A percentile compares a stretch with the other conserved stretches of the same genome.
These are phyloP conservation scores for Pelagomonas calceolata DNA, from an alignment of 108 stramenopile species.

Conservation along the genomic window DNA sequence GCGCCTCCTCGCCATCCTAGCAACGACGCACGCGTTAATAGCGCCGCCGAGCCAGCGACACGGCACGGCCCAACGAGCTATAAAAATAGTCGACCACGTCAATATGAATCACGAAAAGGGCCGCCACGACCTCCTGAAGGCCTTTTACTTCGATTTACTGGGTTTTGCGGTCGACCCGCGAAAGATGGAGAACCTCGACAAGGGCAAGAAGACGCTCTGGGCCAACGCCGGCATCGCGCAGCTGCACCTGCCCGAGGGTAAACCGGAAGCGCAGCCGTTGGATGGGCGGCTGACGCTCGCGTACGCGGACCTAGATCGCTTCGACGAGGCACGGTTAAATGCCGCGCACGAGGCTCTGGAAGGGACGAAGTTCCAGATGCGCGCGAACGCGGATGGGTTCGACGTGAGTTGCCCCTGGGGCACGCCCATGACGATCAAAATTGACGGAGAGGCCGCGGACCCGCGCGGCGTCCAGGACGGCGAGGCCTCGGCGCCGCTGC, in stretches of 20 bases:
- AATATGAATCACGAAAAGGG: slow-evolving; percentile 44
- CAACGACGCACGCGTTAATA: no score
- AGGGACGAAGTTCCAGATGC: slow-evolving; percentile 36
- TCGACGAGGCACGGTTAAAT: slow-evolving; percentile 33
- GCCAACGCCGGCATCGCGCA: slow-evolving; percentile 38
- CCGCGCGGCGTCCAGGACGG: slow-evolving; percentile 31
- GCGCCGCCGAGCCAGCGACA: no score
- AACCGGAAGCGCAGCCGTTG: slow-evolving; percentile 46
- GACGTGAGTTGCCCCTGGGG: slow-evolving; percentile 56
- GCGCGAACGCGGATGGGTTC: slow-evolving; percentile 18
- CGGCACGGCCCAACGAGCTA: no score
- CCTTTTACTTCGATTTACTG: slow-evolving; percentile 42
- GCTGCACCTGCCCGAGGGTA: slow-evolving; percentile 42
- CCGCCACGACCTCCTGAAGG: slow-evolving; percentile 25
- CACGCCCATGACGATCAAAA: slow-evolving; percentile 34
- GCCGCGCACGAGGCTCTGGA: slow-evolving; percentile 17
- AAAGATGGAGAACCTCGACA: slow-evolving; percentile 28
- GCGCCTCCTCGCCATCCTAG: no score
- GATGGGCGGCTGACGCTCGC: slow-evolving; percentile 46
- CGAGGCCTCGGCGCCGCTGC: slow-evolving; percentile 21
- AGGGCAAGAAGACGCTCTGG: slow-evolving; percentile 26
- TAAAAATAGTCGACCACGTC: slow-evolving; percentile 38
- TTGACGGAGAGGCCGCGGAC: slow-evolving; percentile 12
- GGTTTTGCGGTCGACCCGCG: slow-evolving; percentile 35
- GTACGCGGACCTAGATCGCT: slow-evolving; percentile 27